A percentile compares a stretch with the other conserved stretches of the same genome.
Conservation (phyloP, 164 flowering plant species). For the Stephania yunnanensis region DNA sequence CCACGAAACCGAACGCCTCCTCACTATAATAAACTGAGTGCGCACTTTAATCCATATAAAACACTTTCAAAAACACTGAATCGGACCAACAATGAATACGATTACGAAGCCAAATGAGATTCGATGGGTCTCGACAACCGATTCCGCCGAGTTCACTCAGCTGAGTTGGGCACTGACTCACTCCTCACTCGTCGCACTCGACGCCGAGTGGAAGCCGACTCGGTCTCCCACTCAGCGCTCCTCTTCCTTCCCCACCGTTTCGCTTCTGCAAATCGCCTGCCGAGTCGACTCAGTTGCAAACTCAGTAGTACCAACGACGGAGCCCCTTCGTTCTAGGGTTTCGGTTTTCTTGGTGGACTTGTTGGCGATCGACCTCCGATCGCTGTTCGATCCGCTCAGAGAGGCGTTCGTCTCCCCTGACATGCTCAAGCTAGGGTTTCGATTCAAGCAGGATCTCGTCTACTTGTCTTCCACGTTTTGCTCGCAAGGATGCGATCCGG, state of each 20-base stretch:
- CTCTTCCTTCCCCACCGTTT: slow-evolving; percentile 55
- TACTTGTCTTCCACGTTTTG: slow-evolving; percentile 72
- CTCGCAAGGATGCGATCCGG: slow-evolving; percentile 51
- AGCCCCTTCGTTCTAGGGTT: slow-evolving; percentile 28
- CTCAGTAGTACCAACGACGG: slow-evolving; percentile 3
- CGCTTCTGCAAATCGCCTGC: slow-evolving; percentile 88
- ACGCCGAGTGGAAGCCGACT: slow-evolving; percentile 92
- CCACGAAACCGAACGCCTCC: not conserved
- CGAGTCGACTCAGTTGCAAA: slow-evolving; percentile 22
- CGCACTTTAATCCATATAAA: not conserved
- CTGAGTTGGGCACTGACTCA: slow-evolving; percentile 40
- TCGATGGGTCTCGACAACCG: slow-evolving; percentile 44
- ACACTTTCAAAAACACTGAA: not conserved
- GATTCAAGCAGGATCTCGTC: slow-evolving; percentile 79
- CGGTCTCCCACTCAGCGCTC: slow-evolving; percentile 21
- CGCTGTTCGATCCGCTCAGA: slow-evolving; percentile 48
- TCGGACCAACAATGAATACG: slow-evolving; percentile 9
- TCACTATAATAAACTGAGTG: not conserved
- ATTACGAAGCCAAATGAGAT: slow-evolving; percentile 17
- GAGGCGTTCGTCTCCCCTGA: slow-evolving; percentile 58
- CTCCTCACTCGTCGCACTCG: slow-evolving; percentile 66
- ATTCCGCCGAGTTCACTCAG: slow-evolving; percentile 66
- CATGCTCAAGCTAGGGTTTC: slow-evolving; percentile 70
- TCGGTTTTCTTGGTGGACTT: slow-evolving; percentile 66
- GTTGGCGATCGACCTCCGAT: slow-evolving; percentile 31